These are phyloP conservation scores for Dichotomocladium elegans DNA, from an alignment of 371 early-diverging fungal species.

Conservation along the genomic window DNA sequence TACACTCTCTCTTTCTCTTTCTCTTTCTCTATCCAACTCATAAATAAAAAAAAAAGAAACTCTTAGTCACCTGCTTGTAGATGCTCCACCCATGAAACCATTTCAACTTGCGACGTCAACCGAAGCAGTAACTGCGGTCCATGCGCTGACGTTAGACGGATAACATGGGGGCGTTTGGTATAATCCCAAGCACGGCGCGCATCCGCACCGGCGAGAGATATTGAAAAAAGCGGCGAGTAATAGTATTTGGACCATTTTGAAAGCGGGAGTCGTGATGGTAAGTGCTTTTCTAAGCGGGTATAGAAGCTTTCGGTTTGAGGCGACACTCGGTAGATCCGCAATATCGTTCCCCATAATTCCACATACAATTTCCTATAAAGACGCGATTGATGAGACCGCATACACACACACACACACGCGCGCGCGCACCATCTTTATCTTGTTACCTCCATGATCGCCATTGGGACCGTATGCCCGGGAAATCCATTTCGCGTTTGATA, in stretches of 20 bases:
- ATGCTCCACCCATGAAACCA: constrained; percentile 48
- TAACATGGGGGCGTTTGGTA: constrained; percentile 30
- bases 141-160: constrained; percentile 34
- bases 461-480: constrained; percentile 25
- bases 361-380: constrained; percentile 34
- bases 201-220: constrained; percentile 41
- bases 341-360: constrained; percentile 42
- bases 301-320: constrained; percentile 10
- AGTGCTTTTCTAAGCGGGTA: constrained; percentile 1
- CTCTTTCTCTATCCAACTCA: background rate
- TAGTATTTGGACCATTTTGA: constrained; percentile 28
- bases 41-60: background rate
- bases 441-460: constrained; percentile 44
- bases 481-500: constrained; percentile 39
- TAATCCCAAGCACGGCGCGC: constrained; percentile 41
- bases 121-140: constrained; percentile 40
- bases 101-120: constrained; percentile 29
- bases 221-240: constrained; percentile 20
- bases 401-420: background rate
- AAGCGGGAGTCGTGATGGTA: constrained; percentile 14
- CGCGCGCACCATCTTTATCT: background rate
- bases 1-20: no score
- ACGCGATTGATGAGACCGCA: background rate
- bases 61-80: constrained; percentile 38
- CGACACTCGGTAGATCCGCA: constrained; percentile 32